phyloP scores from a whole-genome alignment of 345 rosid species.

The Heritiera littoralis region DNA sequence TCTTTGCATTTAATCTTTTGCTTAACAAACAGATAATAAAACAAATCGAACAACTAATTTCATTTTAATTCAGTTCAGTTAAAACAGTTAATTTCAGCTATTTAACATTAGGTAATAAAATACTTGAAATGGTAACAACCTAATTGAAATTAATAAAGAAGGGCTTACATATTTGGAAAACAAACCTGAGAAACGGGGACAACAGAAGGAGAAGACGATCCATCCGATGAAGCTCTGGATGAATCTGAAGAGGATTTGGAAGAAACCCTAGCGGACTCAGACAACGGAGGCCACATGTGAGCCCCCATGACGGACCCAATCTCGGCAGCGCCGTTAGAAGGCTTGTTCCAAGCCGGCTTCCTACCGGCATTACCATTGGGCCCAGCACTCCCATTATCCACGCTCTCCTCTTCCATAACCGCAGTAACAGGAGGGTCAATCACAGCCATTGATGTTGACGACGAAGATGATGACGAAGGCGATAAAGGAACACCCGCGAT shows the following conservation, averaged over 20 bases:
- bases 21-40: neutral
- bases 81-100: neutral
- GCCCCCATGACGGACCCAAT: slow-evolving; percentile 61
- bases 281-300: slow-evolving; percentile 66
- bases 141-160: neutral
- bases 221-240: slow-evolving; percentile 44
- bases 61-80: neutral
- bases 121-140: neutral
- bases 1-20: neutral
- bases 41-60: neutral
- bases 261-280: slow-evolving; percentile 57
- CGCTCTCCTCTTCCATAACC: slow-evolving; percentile 42
- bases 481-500: slow-evolving; percentile 26
- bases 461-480: slow-evolving; percentile 9
- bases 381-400: slow-evolving; percentile 35
- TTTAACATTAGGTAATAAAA: neutral
- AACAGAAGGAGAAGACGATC: slow-evolving; percentile 44
- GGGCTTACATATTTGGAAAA: neutral
- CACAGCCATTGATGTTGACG: slow-evolving; percentile 11
- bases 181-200: slow-evolving; percentile 43
- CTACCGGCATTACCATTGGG: slow-evolving; percentile 56
- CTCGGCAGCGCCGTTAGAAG: slow-evolving; percentile 54
- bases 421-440: slow-evolving; percentile 22
- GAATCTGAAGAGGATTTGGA: slow-evolving; percentile 44
- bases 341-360: slow-evolving; percentile 75